Base-by-base conservation (phyloP, 164 flowering plant genomes). In the Malania oleifera region DNA sequence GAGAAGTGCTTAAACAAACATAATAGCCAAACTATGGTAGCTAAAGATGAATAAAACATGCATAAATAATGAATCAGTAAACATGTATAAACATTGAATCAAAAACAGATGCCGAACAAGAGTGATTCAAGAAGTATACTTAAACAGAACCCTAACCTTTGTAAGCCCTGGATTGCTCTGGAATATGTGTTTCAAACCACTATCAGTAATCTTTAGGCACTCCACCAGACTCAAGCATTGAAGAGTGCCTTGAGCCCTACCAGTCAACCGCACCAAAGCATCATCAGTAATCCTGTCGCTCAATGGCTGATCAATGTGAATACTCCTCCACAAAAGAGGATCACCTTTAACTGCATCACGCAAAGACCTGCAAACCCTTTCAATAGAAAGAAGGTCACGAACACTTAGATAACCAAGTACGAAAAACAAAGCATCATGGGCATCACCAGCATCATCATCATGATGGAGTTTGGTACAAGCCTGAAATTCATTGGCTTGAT, bases 291-390 rank as follows among this genome's bases (percentile, higher is more conserved):
- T 15, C 37, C 55, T 52, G 9, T 52, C 55, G 14, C 55, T 52
- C 37, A 52, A 15, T 17, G 55, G 37, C 55, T 15, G 19, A 52
- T 15, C 55, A n/a, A 52, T 31, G 22, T 52, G 55, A 27, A 52
- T 28, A 31, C 22, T 52, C 55, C 55, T 52, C 55, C 55, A 52
- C 2, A 52, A 22, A 18, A 52, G 55, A 28, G 55, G 55, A 19
- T 52, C 55, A 15, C 19, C 12, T 52, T 14, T 52, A 28, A 52
- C 37, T 5, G 55, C 55, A 52, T 27, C 9, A 15, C 38, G 34
- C 35, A 52, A 28, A 27, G 55, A 27, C 37, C 19, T 15, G 38
- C 55, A 52, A 27, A 52, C 55, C 23, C 55, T 52, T 18, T 31
- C 55, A 27, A 28, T 37, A 12, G 55, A 27, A 8, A 52, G 35